Evolutionary conservation across 176 grass and related monocot genomes (phyloP), one percentile per base, ranked within the genome.

Genomic region (Leersia perrieri): DNA sequence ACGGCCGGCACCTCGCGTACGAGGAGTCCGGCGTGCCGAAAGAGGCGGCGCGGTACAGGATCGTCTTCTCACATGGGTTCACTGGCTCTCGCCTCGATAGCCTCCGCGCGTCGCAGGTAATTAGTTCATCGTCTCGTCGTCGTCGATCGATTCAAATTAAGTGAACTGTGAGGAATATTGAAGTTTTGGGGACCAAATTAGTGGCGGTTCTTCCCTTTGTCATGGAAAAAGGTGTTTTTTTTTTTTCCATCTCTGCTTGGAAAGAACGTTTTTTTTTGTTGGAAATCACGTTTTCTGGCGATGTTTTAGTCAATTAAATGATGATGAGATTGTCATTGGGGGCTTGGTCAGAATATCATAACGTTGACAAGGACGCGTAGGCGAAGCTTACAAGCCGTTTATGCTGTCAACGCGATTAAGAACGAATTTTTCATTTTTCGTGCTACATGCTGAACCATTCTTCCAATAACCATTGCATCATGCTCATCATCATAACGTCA

Each of bases 11-110:
- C 82, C 64, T 97, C 4, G 94, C 94, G 3, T 91, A 91, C 84
- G 85, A 77, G 25, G 94, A 93, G 83, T 91, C 80, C 33, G 94
- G 94, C 31, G 90, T 83, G 68, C 68, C 86, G 3, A 89, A 13
- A 86, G 88, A 91, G 34, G 70, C 2, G 80, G 90, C 94, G 29
- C 74, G 76, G n/a, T 77, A 78, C 82, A 89, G 79, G 76, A 68
- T 97, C 80, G 83, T 97, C 30, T 87, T 82, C 71, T 86, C 74
- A 25, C 94, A 93, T 49, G 94, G 94, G 0, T 97, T 97, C 86
- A 72, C 80, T 47, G 85, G 94, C 14, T 79, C 80, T 15, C 83
- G 90, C 15, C 66, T 79, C 47, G 94, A 97, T 84, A 70, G 41
- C 36, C 73, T 87, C 70, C 80, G 76, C 53, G 70, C 84, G 33